Evolutionary conservation across 23 red algal species (phyloP), one percentile per base, ranked within the genome.

Genomic region (Gracilaria domingensis): DNA sequence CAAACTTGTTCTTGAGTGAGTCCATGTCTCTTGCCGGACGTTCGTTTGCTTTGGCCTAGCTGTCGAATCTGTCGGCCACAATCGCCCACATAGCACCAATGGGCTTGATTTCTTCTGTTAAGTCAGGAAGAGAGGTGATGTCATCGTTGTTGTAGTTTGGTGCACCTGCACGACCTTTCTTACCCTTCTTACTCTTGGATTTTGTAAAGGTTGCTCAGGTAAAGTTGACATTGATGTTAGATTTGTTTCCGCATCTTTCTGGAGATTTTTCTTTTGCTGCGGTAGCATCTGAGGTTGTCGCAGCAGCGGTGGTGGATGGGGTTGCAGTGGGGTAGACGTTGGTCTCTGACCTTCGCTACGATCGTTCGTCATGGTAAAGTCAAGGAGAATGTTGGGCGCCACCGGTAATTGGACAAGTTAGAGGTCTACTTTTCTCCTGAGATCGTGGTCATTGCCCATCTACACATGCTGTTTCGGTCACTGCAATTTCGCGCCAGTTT

Each of bases 1-100:
- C 58, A 45, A 71, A 69, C 38, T 86, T 86, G 60, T 49, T 73
- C 40, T 71, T 45, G 7, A 77, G 84, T 4, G 67, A 79, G 35
- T 70, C 8, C 11, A 35, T 9, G 23, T 70, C 28, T 2, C 65
- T 2, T 2, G 25, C 7, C 28, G 28, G 65, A 24, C 65, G 28
- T 16, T 4, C 65, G 35, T 38, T 70, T 33, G 30, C 35, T 14
- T 35, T 17, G 18, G 13, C 1, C 18, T 2, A 35, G 24, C 2
- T 4, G 18, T 33, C 4, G 18, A 26, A 79, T 50, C 51, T 30
- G 14, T 47, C 23, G 6, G 0, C 75, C 38, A 79, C 42, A 45
- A 45, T 11, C 4, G 42, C 42, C 42, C 42, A 45, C 42, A 12
- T 47, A 5, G 9, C 9, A 79, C 33, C 75, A 0, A 79, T 79